Percentiles rank a stretch among this genome's conserved stretches.
Conservation (phyloP, 1,139 yeast genomes). For the Kodamaea plutei region DNA sequence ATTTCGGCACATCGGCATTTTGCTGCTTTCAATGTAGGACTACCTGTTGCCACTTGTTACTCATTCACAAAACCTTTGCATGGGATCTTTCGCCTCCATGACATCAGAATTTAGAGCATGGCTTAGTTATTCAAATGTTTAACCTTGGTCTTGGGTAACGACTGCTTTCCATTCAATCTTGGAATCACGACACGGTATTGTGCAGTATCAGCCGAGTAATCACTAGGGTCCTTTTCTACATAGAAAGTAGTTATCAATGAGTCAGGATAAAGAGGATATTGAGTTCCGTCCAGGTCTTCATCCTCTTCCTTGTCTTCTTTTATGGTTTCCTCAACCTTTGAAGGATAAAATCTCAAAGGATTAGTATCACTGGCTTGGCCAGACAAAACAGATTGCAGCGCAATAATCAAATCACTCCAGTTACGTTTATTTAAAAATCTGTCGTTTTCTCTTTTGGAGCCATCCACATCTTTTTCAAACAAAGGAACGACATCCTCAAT, state of each 20-base stretch:
- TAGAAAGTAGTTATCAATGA: conserved; percentile 67
- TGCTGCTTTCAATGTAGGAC: no score
- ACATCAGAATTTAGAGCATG: no score
- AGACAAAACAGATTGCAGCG: conserved; percentile 25
- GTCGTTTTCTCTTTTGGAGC: conserved; percentile 46
- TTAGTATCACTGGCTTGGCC: conserved; percentile 3
- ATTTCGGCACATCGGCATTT: no score
- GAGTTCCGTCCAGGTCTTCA: conserved; percentile 15
- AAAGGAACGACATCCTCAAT: conserved; percentile 80
- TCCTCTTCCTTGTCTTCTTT: conserved; percentile 3
- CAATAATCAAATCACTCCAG: conserved; percentile 53
- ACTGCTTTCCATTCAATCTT: conserved; percentile 36
- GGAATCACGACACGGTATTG: conserved; percentile 74
- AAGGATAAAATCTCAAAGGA: conserved; percentile 1
- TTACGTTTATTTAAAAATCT: conserved; percentile 76
- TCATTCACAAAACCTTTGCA: no score
- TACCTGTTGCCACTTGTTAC: no score
- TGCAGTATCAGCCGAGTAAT: conserved; percentile 50
- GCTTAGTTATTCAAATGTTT: no score
- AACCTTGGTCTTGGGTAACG: conserved; percentile 30
- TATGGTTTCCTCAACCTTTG: conserved; percentile 7
- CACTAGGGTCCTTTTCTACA: conserved; percentile 60
- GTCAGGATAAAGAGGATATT: conserved; percentile 55
- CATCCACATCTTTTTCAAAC: conserved; percentile 62
- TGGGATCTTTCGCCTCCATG: no score